phyloP scores from a whole-genome alignment of 352 stramenopile species.

The Phytopythium helicoides region DNA sequence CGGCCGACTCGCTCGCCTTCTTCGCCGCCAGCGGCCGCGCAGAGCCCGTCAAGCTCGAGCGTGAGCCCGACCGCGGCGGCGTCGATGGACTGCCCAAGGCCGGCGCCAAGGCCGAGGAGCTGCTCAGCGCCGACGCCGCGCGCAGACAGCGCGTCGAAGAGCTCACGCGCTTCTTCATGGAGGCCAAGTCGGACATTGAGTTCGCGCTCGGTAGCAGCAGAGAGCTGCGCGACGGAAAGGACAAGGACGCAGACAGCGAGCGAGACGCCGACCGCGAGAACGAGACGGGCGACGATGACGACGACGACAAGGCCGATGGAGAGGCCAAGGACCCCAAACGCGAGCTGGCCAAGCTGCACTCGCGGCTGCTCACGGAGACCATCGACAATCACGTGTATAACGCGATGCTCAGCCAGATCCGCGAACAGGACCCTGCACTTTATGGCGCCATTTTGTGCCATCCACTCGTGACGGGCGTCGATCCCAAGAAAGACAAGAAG shows the following conservation, averaged over 20 bases:
- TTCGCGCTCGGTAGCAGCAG: conserved; percentile 74
- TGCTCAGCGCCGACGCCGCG: conserved; percentile 73
- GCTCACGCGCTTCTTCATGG: conserved; percentile 88
- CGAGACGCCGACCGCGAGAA: conserved; percentile 60
- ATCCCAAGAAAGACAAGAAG: conserved; percentile 77
- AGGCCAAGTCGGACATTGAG: conserved; percentile 88
- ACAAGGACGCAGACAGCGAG: conserved; percentile 68
- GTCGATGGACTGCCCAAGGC: conserved; percentile 28
- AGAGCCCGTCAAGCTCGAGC: conserved; percentile 75
- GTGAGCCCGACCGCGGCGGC: conserved; percentile 38
- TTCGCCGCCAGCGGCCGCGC: conserved; percentile 54
- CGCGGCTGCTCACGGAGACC: conserved; percentile 57
- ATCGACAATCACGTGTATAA: conserved; percentile 80
- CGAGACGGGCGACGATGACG: conserved; percentile 55
- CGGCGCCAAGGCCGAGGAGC: conserved; percentile 53
- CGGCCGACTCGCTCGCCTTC: conserved; percentile 68
- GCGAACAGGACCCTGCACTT: conserved; percentile 74
- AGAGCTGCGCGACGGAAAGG: conserved; percentile 66
- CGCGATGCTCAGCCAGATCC: conserved; percentile 69
- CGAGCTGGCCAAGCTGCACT: conserved; percentile 44
- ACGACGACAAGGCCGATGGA: conserved; percentile 26
- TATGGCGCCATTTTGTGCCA: conserved; percentile 86
- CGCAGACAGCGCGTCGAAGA: conserved; percentile 82
- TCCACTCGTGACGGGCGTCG: conserved; percentile 73
- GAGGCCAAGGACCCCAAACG: conserved; percentile 35